phyloP scores from a whole-genome alignment of 2,329 filamentous ascomycete genomes.

The Amylocarpus encephaloides region DNA sequence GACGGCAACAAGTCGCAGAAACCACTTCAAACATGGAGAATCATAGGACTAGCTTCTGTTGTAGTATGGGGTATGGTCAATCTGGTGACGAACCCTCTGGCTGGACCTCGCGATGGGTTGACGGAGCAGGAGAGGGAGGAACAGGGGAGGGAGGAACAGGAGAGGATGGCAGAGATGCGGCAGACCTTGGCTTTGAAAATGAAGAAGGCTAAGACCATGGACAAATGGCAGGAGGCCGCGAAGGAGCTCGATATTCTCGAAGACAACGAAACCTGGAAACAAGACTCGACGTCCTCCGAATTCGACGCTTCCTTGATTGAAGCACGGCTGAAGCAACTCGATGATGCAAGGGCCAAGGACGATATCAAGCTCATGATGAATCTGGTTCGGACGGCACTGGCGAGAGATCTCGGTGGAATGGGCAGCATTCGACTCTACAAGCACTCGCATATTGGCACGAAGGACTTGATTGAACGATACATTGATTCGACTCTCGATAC shows the following conservation, averaged over 20 bases:
- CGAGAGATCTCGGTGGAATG: slow-evolving; percentile 79
- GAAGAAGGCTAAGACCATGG: slow-evolving; percentile 59
- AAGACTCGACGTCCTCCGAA: slow-evolving; percentile 43
- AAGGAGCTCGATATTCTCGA: slow-evolving; percentile 72
- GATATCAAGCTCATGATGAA: slow-evolving; percentile 75
- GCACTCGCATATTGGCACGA: slow-evolving; percentile 80
- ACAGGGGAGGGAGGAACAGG: slow-evolving; percentile 40
- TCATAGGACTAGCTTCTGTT: slow-evolving; percentile 24
- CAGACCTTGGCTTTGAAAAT: slow-evolving; percentile 58
- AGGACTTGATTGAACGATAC: slow-evolving; percentile 79
- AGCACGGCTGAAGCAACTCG: slow-evolving; percentile 63
- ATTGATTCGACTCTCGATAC: slow-evolving; percentile 73
- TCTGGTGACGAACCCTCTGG: slow-evolving; percentile 25
- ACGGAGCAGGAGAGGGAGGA: slow-evolving; percentile 42
- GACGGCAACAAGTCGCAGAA: slow-evolving; percentile 13
- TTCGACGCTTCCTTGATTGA: slow-evolving; percentile 64
- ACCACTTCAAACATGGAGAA: slow-evolving; percentile 16
- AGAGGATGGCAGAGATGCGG: slow-evolving; percentile 50
- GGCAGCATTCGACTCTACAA: slow-evolving; percentile 76
- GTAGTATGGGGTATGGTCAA: slow-evolving; percentile 22
- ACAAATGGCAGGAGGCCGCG: slow-evolving; percentile 71
- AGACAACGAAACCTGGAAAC: slow-evolving; percentile 77
- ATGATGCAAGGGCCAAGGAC: slow-evolving; percentile 63
- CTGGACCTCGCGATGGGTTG: slow-evolving; percentile 25
- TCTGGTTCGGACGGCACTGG: slow-evolving; percentile 71